Percentiles rank a stretch among this genome's conserved stretches.
Evolutionary conservation across 192 early-diverging fungal genomes (phyloP).

Genomic region (Coemansia nantahalensis): DNA sequence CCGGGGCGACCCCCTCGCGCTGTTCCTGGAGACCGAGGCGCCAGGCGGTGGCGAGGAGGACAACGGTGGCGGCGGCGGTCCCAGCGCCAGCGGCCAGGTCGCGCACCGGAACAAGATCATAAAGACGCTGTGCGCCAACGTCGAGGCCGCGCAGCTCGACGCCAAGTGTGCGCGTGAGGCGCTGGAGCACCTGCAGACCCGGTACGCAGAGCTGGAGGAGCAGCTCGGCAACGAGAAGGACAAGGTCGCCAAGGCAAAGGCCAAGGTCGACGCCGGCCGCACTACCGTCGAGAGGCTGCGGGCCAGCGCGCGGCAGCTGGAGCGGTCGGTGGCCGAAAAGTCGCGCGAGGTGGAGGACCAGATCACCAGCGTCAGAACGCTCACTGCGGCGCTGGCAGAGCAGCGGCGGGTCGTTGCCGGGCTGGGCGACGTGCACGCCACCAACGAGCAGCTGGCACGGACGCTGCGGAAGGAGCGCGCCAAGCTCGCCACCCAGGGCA

Average conservation of each 20-base stretch:
- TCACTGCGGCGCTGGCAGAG: slow-evolving; percentile 23
- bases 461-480: slow-evolving; percentile 35
- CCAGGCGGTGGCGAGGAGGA: slow-evolving; percentile 1
- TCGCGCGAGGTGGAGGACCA: slow-evolving; percentile 22
- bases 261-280: no score
- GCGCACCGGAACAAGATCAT: slow-evolving; percentile 12
- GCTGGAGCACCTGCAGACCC: no score
- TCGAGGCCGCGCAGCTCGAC: no score
- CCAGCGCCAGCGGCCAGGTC: background rate
- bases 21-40: slow-evolving; percentile 12
- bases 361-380: background rate
- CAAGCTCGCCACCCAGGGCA: slow-evolving; percentile 10
- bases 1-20: slow-evolving; percentile 18
- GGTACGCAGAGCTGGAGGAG: no score
- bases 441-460: slow-evolving; percentile 38
- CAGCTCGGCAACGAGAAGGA: no score
- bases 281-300: slow-evolving; percentile 31
- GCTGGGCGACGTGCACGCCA: slow-evolving; percentile 40
- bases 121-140: no score
- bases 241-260: no score
- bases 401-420: slow-evolving; percentile 30
- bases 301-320: slow-evolving; percentile 9
- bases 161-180: no score
- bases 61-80: background rate
- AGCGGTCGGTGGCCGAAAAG: slow-evolving; percentile 25